Evolutionary conservation across 345 rosid species (phyloP).

Genomic region (Barbarea vulgaris): DNA sequence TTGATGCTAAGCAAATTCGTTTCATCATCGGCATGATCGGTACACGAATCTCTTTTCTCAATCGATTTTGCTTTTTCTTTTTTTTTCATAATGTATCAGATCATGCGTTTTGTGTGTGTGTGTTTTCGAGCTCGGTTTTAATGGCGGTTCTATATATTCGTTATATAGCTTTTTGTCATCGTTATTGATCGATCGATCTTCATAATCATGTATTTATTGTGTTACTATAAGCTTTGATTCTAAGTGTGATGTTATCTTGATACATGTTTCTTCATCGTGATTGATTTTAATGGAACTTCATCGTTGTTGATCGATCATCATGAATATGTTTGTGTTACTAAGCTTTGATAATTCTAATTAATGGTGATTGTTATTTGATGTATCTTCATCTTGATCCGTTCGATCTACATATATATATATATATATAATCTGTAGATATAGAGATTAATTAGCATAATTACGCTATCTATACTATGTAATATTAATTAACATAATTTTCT

Average conservation of each 20-base stretch:
- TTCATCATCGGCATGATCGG: constrained; percentile 38
- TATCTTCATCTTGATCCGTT: neutral
- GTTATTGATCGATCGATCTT: neutral
- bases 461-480: neutral
- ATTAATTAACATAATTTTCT: neutral
- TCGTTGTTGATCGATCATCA: neutral
- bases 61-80: too few relatives aligned
- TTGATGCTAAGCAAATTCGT: constrained; percentile 27
- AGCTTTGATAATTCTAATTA: neutral
- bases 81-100: neutral
- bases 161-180: neutral
- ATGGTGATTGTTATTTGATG: neutral
- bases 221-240: too few relatives aligned
- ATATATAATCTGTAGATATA: neutral
- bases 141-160: neutral
- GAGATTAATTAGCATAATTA: neutral
- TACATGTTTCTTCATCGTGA: too few relatives aligned
- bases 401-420: too few relatives aligned
- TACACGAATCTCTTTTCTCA: neutral
- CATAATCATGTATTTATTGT: too few relatives aligned
- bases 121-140: neutral
- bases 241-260: neutral
- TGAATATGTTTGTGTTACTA: neutral
- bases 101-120: neutral
- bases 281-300: neutral